Percentiles rank a stretch among this genome's conserved stretches.
Evolutionary conservation across 202 grass and related monocot species (phyloP).

Genomic region (Carex sylvatica): DNA sequence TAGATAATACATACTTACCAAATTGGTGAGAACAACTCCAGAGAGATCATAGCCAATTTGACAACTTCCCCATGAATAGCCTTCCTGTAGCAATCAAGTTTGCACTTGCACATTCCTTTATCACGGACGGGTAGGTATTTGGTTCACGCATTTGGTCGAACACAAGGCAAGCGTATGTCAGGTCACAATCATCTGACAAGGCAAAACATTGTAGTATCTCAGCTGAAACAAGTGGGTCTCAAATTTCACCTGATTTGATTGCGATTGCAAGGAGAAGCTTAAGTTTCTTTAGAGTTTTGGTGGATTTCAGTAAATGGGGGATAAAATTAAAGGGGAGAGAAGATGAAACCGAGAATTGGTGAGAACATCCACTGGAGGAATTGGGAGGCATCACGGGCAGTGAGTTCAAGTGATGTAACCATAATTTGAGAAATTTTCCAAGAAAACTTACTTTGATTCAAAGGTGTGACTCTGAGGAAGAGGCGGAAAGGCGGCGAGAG

Average conservation of each 20-base stretch:
- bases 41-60: constrained; percentile 45
- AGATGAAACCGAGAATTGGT: not conserved
- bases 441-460: too few species aligned
- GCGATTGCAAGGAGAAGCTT: constrained; percentile 33
- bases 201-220: constrained; percentile 30
- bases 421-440: too few species aligned
- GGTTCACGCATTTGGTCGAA: constrained; percentile 39
- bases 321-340: not conserved
- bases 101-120: constrained; percentile 33
- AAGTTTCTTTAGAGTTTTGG: constrained; percentile 21
- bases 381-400: not conserved
- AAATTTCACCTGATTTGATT: constrained; percentile 28
- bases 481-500: too few species aligned
- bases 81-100: constrained; percentile 29
- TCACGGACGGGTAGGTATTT: constrained; percentile 53
- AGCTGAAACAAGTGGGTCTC: constrained; percentile 29
- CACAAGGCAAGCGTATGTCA: constrained; percentile 25
- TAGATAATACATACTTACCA: constrained; percentile 53
- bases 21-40: constrained; percentile 54
- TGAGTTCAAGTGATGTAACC: constrained; percentile 21
- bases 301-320: constrained; percentile 23
- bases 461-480: too few species aligned
- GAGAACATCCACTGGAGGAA: not conserved
- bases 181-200: constrained; percentile 19
- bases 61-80: constrained; percentile 50